A percentile compares a stretch with the other conserved stretches of the same genome.
Evolutionary conservation across 306 rosid genomes (phyloP).

Genomic region (Cicer yamashitae): DNA sequence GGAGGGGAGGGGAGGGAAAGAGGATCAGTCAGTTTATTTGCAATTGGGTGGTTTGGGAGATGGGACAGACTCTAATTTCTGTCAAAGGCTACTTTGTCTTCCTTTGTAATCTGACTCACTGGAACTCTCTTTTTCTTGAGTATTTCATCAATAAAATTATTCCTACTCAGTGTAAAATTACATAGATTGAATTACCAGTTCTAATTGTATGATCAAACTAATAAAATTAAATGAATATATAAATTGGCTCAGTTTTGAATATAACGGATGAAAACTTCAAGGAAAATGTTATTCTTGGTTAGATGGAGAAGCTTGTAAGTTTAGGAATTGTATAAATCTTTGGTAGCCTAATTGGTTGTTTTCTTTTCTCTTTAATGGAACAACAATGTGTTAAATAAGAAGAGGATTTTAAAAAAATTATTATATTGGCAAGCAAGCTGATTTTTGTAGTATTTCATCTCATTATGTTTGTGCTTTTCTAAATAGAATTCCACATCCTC

Average conservation of each 20-base stretch:
- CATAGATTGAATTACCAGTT: no score
- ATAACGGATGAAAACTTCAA: slow-evolving; percentile 16
- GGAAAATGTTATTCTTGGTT: not conserved
- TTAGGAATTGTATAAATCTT: slow-evolving; percentile 1
- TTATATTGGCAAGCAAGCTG: not conserved
- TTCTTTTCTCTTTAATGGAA: not conserved
- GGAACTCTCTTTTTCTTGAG: no score
- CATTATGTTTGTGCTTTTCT: not conserved
- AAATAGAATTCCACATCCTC: not conserved
- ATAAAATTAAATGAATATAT: not conserved
- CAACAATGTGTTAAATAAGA: not conserved
- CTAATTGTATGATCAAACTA: not conserved
- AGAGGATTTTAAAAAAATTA: not conserved
- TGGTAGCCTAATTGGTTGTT: not conserved
- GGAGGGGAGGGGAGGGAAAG: no score
- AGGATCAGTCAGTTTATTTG: no score
- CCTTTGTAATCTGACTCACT: no score
- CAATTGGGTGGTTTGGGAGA: no score
- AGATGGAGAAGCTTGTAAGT: not conserved
- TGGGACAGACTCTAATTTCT: no score
- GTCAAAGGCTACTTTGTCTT: no score
- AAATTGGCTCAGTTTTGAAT: not conserved
- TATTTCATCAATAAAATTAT: no score
- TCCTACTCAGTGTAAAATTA: no score
- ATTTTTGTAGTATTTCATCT: not conserved